Conservation (phyloP, 2,329 filamentous ascomycete genomes). For the Graphilbum ipis-grandicollis region DNA sequence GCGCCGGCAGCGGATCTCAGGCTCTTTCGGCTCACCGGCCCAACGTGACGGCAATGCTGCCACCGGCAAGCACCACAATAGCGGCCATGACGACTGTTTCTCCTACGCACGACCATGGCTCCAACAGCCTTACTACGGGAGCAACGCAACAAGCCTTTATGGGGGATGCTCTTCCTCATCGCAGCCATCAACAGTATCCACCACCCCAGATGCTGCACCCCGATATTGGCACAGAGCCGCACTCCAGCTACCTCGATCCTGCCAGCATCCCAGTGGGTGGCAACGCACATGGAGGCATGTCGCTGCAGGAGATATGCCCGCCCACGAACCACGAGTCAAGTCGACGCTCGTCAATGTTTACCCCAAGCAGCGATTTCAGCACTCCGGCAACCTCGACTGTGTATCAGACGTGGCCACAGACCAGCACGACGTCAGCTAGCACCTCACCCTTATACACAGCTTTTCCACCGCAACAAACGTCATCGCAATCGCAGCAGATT, state of each 20-base stretch:
- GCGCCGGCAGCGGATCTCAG: neutral
- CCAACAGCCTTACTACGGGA: constrained; percentile 6
- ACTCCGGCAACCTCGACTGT: constrained; percentile 18
- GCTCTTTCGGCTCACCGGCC: constrained; percentile 11
- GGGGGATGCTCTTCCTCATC: constrained; percentile 25
- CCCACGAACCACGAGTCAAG: constrained; percentile 23
- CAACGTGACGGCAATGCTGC: constrained; percentile 13
- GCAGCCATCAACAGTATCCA: constrained; percentile 19
- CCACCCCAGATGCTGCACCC: constrained; percentile 22
- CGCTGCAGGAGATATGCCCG: constrained; percentile 27
- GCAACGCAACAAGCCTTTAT: constrained; percentile 17
- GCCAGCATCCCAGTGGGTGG: constrained; percentile 15
- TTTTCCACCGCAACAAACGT: constrained; percentile 21
- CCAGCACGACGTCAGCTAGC: constrained; percentile 20
- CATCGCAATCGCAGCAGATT: constrained; percentile 6
- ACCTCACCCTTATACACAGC: constrained; percentile 25
- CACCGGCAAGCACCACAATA: constrained; percentile 7
- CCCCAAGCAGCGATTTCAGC: constrained; percentile 25
- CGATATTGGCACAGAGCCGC: constrained; percentile 23
- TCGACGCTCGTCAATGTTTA: constrained; percentile 28
- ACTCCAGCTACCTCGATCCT: constrained; percentile 20
- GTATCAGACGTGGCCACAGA: constrained; percentile 27
- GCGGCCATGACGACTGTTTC: constrained; percentile 1
- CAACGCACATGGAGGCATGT: constrained; percentile 17
- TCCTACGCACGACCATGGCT: constrained; percentile 19